phyloP scores from a whole-genome alignment of 371 early-diverging fungal species.

The Apophysomyces trapeziformis region DNA sequence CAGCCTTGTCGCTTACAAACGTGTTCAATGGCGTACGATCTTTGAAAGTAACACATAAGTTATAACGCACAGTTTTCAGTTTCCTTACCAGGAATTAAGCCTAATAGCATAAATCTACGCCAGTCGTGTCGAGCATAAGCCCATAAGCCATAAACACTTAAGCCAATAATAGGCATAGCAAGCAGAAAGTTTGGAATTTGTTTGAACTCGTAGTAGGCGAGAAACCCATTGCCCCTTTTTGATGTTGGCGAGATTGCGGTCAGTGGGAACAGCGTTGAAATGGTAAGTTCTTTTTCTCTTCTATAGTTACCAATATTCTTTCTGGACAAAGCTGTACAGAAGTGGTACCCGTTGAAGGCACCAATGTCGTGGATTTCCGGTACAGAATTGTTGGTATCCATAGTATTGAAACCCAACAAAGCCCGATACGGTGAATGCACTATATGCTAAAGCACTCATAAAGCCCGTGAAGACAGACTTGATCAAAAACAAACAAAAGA shows the following conservation, averaged over 20 bases:
- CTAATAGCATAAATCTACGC: conserved; percentile 59
- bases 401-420: conserved; percentile 74
- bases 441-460: conserved; percentile 29
- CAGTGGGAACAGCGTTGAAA: neutral
- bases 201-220: conserved; percentile 79
- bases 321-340: conserved; percentile 87
- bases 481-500: too few relatives aligned
- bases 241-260: neutral
- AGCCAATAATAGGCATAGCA: conserved; percentile 78
- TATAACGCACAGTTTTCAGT: neutral
- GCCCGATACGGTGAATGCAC: conserved; percentile 52
- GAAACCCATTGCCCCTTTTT: conserved; percentile 79
- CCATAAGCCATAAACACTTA: conserved; percentile 66
- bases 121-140: conserved; percentile 59
- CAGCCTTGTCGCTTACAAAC: conserved; percentile 19
- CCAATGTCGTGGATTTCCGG: conserved; percentile 64
- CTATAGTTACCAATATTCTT: conserved; percentile 77
- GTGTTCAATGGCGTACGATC: neutral
- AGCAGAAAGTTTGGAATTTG: conserved; percentile 92
- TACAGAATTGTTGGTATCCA: conserved; percentile 72
- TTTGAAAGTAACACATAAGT: neutral
- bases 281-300: neutral
- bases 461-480: conserved; percentile 3
- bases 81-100: conserved; percentile 20
- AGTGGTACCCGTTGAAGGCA: conserved; percentile 66